These are phyloP conservation scores for Ogataea ramenticola DNA, from an alignment of 805 yeast genomes.

Conservation along the genomic window DNA sequence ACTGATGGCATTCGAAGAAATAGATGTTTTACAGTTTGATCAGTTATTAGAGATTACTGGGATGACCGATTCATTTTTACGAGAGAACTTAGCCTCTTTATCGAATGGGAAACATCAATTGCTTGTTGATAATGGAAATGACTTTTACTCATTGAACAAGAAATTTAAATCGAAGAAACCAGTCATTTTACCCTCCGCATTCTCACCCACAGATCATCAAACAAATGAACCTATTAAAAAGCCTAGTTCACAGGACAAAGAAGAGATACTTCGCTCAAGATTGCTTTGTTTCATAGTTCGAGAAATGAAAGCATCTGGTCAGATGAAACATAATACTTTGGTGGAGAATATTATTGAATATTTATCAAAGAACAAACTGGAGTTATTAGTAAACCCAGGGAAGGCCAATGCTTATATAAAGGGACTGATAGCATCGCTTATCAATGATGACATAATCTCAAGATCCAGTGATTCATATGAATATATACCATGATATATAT, in stretches of 20 bases:
- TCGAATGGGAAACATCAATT: constrained; percentile 26
- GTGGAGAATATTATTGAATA: constrained; percentile 23
- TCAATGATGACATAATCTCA: constrained; percentile 27
- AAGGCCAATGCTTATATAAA: constrained; percentile 16
- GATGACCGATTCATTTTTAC: constrained; percentile 27
- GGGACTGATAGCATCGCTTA: constrained; percentile 26
- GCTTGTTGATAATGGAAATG: constrained; percentile 6
- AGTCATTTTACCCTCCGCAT: constrained; percentile 21
- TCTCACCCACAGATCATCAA: constrained; percentile 9
- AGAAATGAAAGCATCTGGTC: constrained; percentile 26
- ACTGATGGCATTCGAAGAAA: constrained; percentile 24
- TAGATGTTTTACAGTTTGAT: constrained; percentile 12
- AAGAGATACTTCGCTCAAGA: neutral
- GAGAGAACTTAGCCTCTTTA: constrained; percentile 24
- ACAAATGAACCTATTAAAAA: neutral
- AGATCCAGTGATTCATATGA: constrained; percentile 12
- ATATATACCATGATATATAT: constrained; percentile 7
- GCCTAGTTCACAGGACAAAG: neutral
- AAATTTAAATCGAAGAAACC: neutral
- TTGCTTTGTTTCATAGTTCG: constrained; percentile 2
- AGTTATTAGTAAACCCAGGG: neutral
- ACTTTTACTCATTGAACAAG: neutral
- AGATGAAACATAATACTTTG: constrained; percentile 22
- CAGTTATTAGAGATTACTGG: constrained; percentile 23
- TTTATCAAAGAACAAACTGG: constrained; percentile 1